Evolutionary conservation across 345 rosid species (phyloP).

Genomic region (Hibiscus tridactylites): DNA sequence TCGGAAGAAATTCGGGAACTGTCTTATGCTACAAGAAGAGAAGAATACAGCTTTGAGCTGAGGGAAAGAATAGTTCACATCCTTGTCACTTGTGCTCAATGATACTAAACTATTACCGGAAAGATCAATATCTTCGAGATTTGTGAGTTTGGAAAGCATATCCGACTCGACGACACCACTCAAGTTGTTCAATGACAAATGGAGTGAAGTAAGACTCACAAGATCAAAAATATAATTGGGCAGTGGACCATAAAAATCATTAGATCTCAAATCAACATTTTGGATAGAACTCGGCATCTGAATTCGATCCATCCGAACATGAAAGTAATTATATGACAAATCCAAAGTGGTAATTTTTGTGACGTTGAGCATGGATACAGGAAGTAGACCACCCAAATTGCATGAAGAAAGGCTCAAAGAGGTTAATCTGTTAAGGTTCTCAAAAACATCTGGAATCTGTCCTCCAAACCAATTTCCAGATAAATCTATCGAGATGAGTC

Average conservation of each 20-base stretch:
- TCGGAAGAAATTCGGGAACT: background rate
- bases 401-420: background rate
- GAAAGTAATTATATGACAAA: background rate
- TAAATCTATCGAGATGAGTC: background rate
- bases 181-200: background rate
- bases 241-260: background rate
- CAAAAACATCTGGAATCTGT: background rate
- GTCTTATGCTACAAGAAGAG: background rate
- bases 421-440: background rate
- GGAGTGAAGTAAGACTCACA: background rate
- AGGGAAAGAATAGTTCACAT: background rate
- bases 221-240: background rate
- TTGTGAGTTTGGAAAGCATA: background rate
- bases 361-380: background rate
- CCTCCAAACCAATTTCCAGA: background rate
- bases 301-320: background rate
- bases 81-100: background rate
- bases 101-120: background rate
- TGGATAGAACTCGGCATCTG: background rate
- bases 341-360: background rate
- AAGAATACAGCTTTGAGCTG: fast-evolving
- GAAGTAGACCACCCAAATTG: background rate
- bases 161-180: background rate
- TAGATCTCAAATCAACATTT: background rate
- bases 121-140: background rate